Evolutionary conservation across 768 basidiomycete genomes (phyloP), one percentile per base, ranked within the genome.

Genomic region (button mushroom (Agaricus bisporus)): DNA sequence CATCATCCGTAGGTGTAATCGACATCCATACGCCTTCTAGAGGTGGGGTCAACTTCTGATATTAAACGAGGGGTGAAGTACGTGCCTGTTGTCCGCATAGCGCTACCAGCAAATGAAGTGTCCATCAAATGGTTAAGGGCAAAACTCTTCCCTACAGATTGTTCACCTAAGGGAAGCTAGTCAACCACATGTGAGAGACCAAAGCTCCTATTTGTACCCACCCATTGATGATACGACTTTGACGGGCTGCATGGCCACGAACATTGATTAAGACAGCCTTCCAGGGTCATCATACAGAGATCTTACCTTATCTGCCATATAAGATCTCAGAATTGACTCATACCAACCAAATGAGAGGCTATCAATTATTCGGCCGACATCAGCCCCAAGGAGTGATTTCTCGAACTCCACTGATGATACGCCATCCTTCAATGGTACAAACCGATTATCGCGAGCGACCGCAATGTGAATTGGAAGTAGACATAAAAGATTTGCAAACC

Each of bases 201-300:
- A 26, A 42, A n/a, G 1, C 9, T 11, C 41, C 29, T 7, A 5
- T 42, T 32, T 32, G 8, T 26, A 54, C 65, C 53, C 55, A 70
- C 77, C 82, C 83, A 84, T 83, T 0, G 83, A 85, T 0, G 82
- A 81, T 1, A 84, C 82, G 3, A 84, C 83, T 57, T 73, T 77
- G 12, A 85, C 81, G 1, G 81, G 82, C 79, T 83, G 49, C 12
- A 37, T 48, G 38, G 14, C 15, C 15, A 28, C 11, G 43, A 36
- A 38, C 51, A 17, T 26, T 26, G 14, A 12, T 11, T 45, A 11
- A 45, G 12, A 36, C 18, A 15, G 25, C 49, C 11, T 18, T 22
- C 17, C n/a, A 20, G 42, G 42, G 20, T 18, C 25, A 20, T 17
- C 11, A 20, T 43, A 20, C 3, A n/a, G 25, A 20, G 25, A 20